phyloP scores from a whole-genome alignment of 2,329 filamentous ascomycete genomes.

The Byssothecium circinans region DNA sequence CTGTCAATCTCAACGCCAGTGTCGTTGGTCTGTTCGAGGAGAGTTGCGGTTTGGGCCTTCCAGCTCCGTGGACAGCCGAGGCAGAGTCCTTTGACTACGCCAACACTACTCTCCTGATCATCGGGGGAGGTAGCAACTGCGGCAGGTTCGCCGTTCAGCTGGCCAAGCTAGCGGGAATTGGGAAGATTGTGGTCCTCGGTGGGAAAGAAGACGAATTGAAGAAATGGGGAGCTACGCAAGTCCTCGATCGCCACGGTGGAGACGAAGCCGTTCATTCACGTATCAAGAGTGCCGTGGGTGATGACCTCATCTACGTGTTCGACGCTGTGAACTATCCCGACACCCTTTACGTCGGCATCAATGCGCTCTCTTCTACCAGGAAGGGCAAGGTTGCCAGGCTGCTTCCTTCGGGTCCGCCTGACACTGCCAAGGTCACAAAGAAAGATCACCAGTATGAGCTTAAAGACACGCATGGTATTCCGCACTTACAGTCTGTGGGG shows the following conservation, averaged over 20 bases:
- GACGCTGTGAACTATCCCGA: constrained; percentile 37
- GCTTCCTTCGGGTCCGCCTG: constrained; percentile 21
- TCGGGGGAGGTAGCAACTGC: constrained; percentile 42
- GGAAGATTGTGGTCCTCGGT: constrained; percentile 44
- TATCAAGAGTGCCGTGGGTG: constrained; percentile 43
- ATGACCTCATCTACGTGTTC: constrained; percentile 45
- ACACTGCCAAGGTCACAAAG: constrained; percentile 28
- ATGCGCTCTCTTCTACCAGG: constrained; percentile 41
- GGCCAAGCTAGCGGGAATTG: constrained; percentile 42
- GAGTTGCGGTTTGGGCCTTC: constrained; percentile 22
- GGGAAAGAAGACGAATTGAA: constrained; percentile 37
- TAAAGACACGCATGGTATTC: constrained; percentile 27
- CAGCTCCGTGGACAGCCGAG: constrained; percentile 26
- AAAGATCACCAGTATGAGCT: constrained; percentile 41
- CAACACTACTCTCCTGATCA: constrained; percentile 27
- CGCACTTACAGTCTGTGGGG: constrained; percentile 31
- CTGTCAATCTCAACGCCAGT: constrained; percentile 41
- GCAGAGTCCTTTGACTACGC: constrained; percentile 27
- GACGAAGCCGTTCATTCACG: constrained; percentile 33
- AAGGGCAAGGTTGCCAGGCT: constrained; percentile 39
- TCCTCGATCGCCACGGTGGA: constrained; percentile 45
- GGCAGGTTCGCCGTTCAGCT: constrained; percentile 41
- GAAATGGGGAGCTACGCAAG: constrained; percentile 45
- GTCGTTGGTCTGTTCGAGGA: constrained; percentile 41
- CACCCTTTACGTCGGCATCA: constrained; percentile 34